Base-by-base conservation (phyloP, 495 filamentous ascomycete genomes). In the Trichoderma parareesei region DNA sequence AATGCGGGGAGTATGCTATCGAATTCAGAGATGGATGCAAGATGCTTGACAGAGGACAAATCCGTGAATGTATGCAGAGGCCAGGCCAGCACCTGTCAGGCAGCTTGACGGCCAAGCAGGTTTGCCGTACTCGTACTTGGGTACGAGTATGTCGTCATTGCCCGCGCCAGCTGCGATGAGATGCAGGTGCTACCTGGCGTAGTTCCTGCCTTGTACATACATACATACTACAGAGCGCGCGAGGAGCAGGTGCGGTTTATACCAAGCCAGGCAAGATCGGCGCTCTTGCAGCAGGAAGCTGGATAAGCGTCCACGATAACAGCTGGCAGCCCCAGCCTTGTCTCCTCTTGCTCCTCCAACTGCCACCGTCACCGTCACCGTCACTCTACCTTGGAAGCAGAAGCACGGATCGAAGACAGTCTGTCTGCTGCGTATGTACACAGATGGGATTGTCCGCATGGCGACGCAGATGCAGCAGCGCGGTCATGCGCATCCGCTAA, bases 231-330 rank as follows among this genome's bases (percentile, higher is more conserved):
- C 10, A 38, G 20, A 38, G 53, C 8, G 7, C 27, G 6, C 53
- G 20, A 37, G 53, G 9, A 35, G 20, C 9, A 11, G 27, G 9
- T 10, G 27, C 20, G 10, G 53, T 57, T 37, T 11, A 10, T 0
- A 9, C 53, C 53, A 35, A 57, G 53, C 53, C 53, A 57, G 53
- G 53, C 53, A 57, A 57, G 53, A 57, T 57, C 53, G 27, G 53
- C 53, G 8, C 33, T 27, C 53, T 35, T 37, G 53, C 53, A 57
- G 27, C 33, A 37, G 20, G 5, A 57, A 57, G 53, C 53, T 57
- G 53, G 11, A 57, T 35, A 57, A 57, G 53, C 53, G 20, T 33
- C 27, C 16, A 57, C 16, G 53, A 38, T 37, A 35, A 27, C 33
- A 8, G 53, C 18, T 57, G 53, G 27, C 33, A 57, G 20, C 14